phyloP scores from a whole-genome alignment of 371 early-diverging fungal species.

The Fennellomyces sp. region DNA sequence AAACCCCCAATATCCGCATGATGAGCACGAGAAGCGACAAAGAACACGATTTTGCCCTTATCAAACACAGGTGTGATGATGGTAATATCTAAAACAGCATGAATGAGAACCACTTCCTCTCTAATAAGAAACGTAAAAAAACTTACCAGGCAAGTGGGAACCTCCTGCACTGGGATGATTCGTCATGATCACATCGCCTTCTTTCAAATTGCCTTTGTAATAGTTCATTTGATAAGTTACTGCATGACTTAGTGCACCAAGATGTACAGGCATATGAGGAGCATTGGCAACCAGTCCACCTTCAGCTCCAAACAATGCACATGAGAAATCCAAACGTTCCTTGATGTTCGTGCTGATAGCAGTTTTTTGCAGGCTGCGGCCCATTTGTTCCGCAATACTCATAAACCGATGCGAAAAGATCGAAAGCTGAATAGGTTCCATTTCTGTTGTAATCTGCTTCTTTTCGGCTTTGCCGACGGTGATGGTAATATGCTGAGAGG shows the following conservation, averaged over 20 bases:
- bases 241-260: slow-evolving; percentile 93
- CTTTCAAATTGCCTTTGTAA: slow-evolving; percentile 62
- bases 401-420: slow-evolving; percentile 97
- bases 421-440: slow-evolving; percentile 87
- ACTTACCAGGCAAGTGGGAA: slow-evolving; percentile 82
- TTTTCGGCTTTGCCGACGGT: slow-evolving; percentile 55
- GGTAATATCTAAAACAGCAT: slow-evolving; percentile 73
- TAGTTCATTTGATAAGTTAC: slow-evolving; percentile 87
- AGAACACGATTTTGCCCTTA: slow-evolving; percentile 81
- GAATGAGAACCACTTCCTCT: background rate
- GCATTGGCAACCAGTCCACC: slow-evolving; percentile 91
- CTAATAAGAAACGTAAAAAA: background rate
- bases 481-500: slow-evolving; percentile 80
- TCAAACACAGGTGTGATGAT: slow-evolving; percentile 97
- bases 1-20: slow-evolving; percentile 97
- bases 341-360: slow-evolving; percentile 96
- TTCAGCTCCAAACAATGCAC: slow-evolving; percentile 94
- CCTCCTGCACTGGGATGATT: slow-evolving; percentile 98
- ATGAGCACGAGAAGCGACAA: slow-evolving; percentile 95
- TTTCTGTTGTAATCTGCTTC: slow-evolving; percentile 54
- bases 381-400: slow-evolving; percentile 99
- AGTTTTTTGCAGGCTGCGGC: slow-evolving; percentile 92
- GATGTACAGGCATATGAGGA: slow-evolving; percentile 95
- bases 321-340: slow-evolving; percentile 93
- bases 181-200: slow-evolving; percentile 94